A percentile compares a stretch with the other conserved stretches of the same genome.
These are phyloP conservation scores for Wallacemonas sp. DNA, from an alignment of 208 protist genomes.

Conservation along the genomic window DNA sequence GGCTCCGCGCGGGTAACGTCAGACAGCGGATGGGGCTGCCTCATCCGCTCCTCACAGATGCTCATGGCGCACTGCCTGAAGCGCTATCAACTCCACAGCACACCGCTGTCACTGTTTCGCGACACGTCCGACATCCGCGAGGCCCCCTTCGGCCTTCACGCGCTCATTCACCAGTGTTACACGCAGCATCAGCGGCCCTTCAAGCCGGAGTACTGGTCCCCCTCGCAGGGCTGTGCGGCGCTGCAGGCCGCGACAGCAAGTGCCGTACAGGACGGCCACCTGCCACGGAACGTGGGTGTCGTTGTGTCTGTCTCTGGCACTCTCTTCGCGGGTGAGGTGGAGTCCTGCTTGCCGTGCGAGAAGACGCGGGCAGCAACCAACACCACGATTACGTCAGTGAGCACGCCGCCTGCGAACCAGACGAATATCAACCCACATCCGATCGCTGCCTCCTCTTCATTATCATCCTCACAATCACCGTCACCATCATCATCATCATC, in stretches of 20 bases:
- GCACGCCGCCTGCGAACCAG: too few relatives aligned
- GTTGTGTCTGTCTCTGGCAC: conserved; percentile 43
- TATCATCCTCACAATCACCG: too few relatives aligned
- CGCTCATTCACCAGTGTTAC: neutral
- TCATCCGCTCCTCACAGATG: conserved; percentile 82
- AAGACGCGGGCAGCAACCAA: too few relatives aligned
- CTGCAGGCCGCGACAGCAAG: conserved; percentile 46
- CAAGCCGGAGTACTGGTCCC: conserved; percentile 68
- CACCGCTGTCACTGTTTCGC: neutral
- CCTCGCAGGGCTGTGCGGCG: conserved; percentile 74
- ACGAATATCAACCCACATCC: too few relatives aligned
- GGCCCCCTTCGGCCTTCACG: neutral
- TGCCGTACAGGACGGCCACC: conserved; percentile 28
- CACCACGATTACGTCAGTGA: too few relatives aligned
- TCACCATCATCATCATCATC: too few relatives aligned
- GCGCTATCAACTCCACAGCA: conserved; percentile 22
- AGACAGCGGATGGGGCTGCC: conserved; percentile 84
- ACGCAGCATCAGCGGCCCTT: conserved; percentile 34
- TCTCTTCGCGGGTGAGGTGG: conserved; percentile 51
- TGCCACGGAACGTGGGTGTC: conserved; percentile 45
- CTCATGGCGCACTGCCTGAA: conserved; percentile 70
- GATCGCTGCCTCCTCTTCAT: too few relatives aligned
- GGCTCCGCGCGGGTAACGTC: conserved; percentile 21
- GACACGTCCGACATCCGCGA: neutral
- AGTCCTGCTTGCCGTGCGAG: conserved; percentile 18